phyloP scores from a whole-genome alignment of 78 protist genomes.

The Andalucia godoyi region DNA sequence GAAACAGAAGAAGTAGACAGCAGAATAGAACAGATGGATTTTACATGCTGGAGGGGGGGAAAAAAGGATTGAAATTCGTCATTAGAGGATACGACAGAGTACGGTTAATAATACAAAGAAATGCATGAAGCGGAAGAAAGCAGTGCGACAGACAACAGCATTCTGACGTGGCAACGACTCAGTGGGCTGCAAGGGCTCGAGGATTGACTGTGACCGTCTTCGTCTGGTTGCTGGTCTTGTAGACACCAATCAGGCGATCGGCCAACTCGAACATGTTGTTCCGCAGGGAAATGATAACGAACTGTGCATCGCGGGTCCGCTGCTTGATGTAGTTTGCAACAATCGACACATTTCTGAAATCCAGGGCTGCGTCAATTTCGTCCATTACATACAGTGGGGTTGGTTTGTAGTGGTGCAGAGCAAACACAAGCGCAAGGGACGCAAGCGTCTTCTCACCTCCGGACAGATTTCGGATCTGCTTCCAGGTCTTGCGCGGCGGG shows the following conservation, averaged over 20 bases:
- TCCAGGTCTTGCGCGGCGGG: slow-evolving; percentile 99
- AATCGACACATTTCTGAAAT: slow-evolving; percentile 88
- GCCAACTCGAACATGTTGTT: slow-evolving; percentile 99
- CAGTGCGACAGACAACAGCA: no score
- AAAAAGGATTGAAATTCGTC: no score
- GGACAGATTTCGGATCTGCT: slow-evolving; percentile 92
- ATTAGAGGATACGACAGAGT: no score
- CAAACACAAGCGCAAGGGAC: slow-evolving; percentile 96
- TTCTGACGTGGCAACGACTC: no score
- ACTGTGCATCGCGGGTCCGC: slow-evolving; percentile 96
- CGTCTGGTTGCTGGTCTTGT: slow-evolving; percentile 91
- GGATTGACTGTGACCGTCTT: slow-evolving; percentile 93
- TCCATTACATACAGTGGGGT: slow-evolving; percentile 99
- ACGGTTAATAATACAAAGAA: no score
- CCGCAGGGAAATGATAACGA: slow-evolving; percentile 93
- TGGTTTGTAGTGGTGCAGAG: slow-evolving; percentile 98
- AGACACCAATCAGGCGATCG: slow-evolving; percentile 96
- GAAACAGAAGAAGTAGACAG: no score
- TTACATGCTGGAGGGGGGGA: no score
- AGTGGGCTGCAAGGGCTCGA: no score
- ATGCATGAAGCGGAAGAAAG: no score
- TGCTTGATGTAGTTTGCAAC: slow-evolving; percentile 97
- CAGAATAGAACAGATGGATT: no score
- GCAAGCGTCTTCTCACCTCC: slow-evolving; percentile 99
- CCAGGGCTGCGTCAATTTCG: slow-evolving; percentile 99